Base-by-base conservation (phyloP, 306 rosid genomes). In the Fagus sylvatica region DNA sequence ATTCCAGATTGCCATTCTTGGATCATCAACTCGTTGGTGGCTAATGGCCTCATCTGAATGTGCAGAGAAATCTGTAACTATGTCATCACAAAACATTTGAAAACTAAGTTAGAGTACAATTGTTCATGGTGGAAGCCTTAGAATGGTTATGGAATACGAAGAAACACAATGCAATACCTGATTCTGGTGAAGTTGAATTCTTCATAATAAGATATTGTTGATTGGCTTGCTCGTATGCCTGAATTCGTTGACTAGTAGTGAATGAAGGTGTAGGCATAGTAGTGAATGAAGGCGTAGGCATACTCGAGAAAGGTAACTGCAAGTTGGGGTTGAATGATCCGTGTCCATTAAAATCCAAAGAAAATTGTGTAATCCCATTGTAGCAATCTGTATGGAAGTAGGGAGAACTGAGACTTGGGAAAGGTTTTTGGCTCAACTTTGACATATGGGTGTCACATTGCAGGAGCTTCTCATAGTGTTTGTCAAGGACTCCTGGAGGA, bases 401-500 rank as follows among this genome's bases (percentile, higher is more conserved):
- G 4, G 78, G 80, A 69, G 72, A 75, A 67, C 11, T 22, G 11
- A 3, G 39, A 15, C 69, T 76, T 0, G 84, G 89, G 41, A 73
- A 82, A 5, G 82, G 55, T 8, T 30, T 54, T 46, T 54, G 74
- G 74, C 82, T 79, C 78, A 79, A 32, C 70, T 60, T 40, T 0
- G 33, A 46, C 64, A 85, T 62, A 12, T 79, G 74, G 53, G 19
- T 67, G 41, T 79, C 86, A 10, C 51, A 60, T 51, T 68, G 70
- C 16, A 85, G 17, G 32, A 85, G 74, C 69, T 73, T 76, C 54
- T 69, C 75, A 37, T 59, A 85, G 84, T 67, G 84, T 56, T 64
- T 79, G 60, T 76, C 82, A 39, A 82, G 84, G 2, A 34, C 64
- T 11, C 89, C 86, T 0, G 75, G 73, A 48, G 80, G 80, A 71